Percentiles rank a stretch among this genome's conserved stretches.
These are phyloP conservation scores for Cladosporium colombiae DNA, from an alignment of 2,329 filamentous ascomycete species.

Conservation along the genomic window DNA sequence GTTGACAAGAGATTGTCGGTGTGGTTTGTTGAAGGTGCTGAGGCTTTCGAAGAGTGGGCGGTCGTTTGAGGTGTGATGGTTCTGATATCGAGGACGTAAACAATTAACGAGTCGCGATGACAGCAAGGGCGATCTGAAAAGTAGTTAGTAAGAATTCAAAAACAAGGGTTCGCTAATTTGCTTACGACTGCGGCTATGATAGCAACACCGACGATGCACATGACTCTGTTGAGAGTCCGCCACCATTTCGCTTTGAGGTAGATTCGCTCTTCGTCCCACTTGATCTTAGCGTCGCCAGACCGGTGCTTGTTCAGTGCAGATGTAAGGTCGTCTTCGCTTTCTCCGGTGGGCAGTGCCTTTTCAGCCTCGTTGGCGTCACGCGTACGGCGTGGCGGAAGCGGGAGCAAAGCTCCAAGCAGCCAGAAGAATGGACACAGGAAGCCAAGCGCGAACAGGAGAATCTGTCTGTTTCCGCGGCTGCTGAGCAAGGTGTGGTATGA, in stretches of 20 bases:
- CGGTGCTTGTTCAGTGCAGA: constrained; percentile 34
- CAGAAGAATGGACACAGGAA: constrained; percentile 40
- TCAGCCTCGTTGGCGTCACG: constrained; percentile 27
- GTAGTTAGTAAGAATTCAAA: constrained; percentile 6
- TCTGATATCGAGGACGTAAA: not conserved
- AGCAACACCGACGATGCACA: constrained; percentile 39
- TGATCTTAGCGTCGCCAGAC: constrained; percentile 32
- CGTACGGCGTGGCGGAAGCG: constrained; percentile 34
- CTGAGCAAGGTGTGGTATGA: constrained; percentile 36
- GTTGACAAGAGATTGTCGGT: not conserved
- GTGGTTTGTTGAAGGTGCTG: not conserved
- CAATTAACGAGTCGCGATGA: constrained; percentile 34
- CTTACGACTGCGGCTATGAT: constrained; percentile 40
- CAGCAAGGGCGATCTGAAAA: constrained; percentile 37
- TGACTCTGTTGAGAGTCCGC: constrained; percentile 40
- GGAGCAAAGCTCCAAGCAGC: constrained; percentile 39
- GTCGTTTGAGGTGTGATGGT: not conserved
- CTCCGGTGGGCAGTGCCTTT: constrained; percentile 19
- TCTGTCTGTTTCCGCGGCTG: constrained; percentile 38
- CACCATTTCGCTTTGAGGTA: constrained; percentile 41
- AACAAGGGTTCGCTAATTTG: constrained; percentile 4
- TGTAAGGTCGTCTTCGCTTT: constrained; percentile 32
- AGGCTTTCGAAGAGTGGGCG: not conserved
- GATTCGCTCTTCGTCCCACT: constrained; percentile 36
- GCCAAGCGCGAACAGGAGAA: constrained; percentile 39